A percentile compares a stretch with the other conserved stretches of the same genome.
Evolutionary conservation across 108 stramenopile species (phyloP).

Genomic region (Skeletonema menzelii): DNA sequence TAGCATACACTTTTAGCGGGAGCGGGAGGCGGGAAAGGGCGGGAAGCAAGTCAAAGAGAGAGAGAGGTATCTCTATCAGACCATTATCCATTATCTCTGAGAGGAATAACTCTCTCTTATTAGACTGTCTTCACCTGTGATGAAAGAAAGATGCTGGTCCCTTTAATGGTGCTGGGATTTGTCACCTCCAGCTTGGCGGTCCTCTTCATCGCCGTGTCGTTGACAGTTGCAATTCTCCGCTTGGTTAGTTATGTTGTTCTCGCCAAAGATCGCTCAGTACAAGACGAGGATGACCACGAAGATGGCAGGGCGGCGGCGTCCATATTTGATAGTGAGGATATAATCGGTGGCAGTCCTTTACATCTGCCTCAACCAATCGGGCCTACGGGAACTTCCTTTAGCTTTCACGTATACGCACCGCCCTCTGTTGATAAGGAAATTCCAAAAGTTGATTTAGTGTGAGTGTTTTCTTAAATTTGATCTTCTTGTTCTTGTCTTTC

Average conservation of each 20-base stretch:
- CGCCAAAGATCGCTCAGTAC: background rate
- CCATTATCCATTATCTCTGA: too few species aligned
- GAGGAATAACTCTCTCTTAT: too few species aligned
- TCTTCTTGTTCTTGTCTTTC: too few species aligned
- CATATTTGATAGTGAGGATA: background rate
- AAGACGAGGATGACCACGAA: background rate
- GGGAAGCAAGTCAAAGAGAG: too few species aligned
- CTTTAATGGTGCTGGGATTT: background rate
- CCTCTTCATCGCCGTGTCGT: background rate
- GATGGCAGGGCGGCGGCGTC: background rate
- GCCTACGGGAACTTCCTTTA: conserved; percentile 12
- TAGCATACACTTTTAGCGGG: too few species aligned
- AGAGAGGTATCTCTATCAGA: too few species aligned
- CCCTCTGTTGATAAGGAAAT: conserved; percentile 35
- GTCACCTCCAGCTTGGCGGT: background rate
- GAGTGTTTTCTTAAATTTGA: too few species aligned
- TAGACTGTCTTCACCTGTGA: too few species aligned
- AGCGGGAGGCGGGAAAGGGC: too few species aligned
- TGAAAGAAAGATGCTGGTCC: background rate
- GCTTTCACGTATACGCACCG: conserved; percentile 19
- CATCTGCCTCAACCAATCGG: conserved; percentile 11
- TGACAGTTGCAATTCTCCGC: background rate
- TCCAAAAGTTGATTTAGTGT: conserved; percentile 32
- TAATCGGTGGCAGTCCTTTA: background rate
- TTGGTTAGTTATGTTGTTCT: conserved; percentile 1